Conservation (phyloP, 1,284 basidiomycete genomes). For the Melanopsichium pennsylvanicum region DNA sequence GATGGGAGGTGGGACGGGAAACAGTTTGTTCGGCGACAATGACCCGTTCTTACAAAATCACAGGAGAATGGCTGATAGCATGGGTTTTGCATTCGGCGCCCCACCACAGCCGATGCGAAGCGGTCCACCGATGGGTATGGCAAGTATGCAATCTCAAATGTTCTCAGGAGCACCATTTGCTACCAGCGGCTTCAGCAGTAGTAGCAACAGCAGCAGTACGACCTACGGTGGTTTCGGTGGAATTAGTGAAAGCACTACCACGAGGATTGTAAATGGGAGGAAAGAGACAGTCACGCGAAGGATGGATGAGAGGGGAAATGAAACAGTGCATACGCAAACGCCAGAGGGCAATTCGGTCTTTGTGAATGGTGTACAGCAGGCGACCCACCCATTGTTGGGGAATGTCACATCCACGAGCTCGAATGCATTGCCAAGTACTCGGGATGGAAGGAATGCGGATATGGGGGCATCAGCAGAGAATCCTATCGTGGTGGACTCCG, state of each 20-base stretch:
- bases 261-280: conserved; percentile 53
- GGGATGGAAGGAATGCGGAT: not conserved
- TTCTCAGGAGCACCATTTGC: too few relatives aligned
- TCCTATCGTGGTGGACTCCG: conserved; percentile 34
- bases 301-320: conserved; percentile 53
- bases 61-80: conserved; percentile 44
- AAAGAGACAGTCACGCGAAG: conserved; percentile 53
- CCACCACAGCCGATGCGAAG: conserved; percentile 7
- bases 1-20: conserved; percentile 18
- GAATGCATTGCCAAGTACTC: conserved; percentile 2
- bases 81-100: conserved; percentile 43
- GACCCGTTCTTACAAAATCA: conserved; percentile 55
- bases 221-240: conserved; percentile 23
- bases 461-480: conserved; percentile 12
- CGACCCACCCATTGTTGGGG: conserved; percentile 31
- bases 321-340: conserved; percentile 50
- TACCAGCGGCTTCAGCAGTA: conserved; percentile 1
- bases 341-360: conserved; percentile 53
- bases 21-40: conserved; percentile 26
- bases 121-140: conserved; percentile 10
- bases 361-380: conserved; percentile 54
- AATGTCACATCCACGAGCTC: not conserved
- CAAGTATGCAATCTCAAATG: too few relatives aligned
- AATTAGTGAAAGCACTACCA: conserved; percentile 43
- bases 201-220: conserved; percentile 15